Evolutionary conservation across 2,329 filamentous ascomycete species (phyloP), one percentile per base, ranked within the genome.

Genomic region (Stagonosporopsis vannaccii): DNA sequence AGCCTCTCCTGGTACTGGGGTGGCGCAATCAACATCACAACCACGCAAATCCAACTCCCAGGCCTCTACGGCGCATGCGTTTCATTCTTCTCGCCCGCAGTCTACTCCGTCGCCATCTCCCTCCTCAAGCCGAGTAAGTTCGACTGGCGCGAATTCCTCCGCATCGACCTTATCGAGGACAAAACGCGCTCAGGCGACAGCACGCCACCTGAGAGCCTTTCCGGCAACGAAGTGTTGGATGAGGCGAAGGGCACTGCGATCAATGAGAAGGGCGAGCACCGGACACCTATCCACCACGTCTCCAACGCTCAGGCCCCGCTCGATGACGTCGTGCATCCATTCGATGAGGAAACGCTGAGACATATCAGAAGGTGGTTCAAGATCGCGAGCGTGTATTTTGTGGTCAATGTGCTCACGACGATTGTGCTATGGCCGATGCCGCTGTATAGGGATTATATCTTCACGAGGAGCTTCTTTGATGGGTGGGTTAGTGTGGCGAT

Each of bases 381-480:
- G 40, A 58, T 58, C 12, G 55, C 55, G 22, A 53, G 49, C 9
- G 55, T 54, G 12, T 58, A 58, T 15, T 58, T 58, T 19, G 50
- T 58, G 25, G 36, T 58, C 33, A 58, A 58, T 30, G 50, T 58
- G 12, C 19, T 58, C 2, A 45, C 55, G 1, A 58, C 55, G 3
- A 58, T 58, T 0, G 81, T 96, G 1, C 82, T 96, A n/a, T 96
- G 92, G 91, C 92, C 92, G 0, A 93, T 96, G 83, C 92, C 92
- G 1, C 86, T 96, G 85, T 96, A 93, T 69, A 92, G 91, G 17
- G 84, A 84, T 1, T 96, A 96, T 71, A 84, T 96, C 50, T 94
- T 94, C 76, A 87, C 83, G 72, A 88, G 89, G 79, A 80, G 80
- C 9, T 94, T 94, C 80, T 94, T 93, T 76, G 90, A 88, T 0